Percentiles rank a stretch among this genome's conserved stretches.
These are phyloP conservation scores for Austroboletus novae-zelandiae DNA, from an alignment of 1,284 basidiomycete species.

Conservation along the genomic window DNA sequence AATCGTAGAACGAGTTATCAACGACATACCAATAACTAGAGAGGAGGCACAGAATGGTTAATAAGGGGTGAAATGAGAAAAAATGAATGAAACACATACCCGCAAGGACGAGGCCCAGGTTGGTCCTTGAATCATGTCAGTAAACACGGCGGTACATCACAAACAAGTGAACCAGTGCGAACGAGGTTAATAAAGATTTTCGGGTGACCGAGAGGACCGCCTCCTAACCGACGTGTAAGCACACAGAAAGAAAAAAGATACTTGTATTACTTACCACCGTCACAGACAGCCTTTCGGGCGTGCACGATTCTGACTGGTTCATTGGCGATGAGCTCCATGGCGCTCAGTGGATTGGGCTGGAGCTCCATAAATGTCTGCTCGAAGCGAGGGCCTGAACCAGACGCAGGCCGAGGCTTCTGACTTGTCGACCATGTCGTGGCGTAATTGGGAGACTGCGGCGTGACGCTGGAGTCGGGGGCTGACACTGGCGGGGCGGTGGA, in stretches of 20 bases:
- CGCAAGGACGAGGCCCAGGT: conserved; percentile 72
- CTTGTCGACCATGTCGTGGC: conserved; percentile 75
- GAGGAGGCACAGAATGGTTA: conserved; percentile 6
- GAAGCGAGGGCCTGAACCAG: conserved; percentile 71
- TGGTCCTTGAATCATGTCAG: conserved; percentile 54
- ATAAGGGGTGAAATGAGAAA: not conserved
- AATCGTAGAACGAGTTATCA: conserved; percentile 7
- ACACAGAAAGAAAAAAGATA: not conserved
- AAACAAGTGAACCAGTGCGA: conserved; percentile 25
- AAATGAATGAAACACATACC: conserved; percentile 50
- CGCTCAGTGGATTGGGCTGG: conserved; percentile 89
- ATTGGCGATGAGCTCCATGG: conserved; percentile 85
- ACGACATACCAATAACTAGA: conserved; percentile 77
- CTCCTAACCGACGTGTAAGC: conserved; percentile 55
- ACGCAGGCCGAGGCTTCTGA: conserved; percentile 62
- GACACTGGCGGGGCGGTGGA: conserved; percentile 33
- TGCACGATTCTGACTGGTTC: conserved; percentile 84
- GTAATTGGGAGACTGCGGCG: conserved; percentile 77
- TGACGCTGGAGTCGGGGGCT: conserved; percentile 36
- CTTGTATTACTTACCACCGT: conserved; percentile 75
- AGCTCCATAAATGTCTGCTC: conserved; percentile 87
- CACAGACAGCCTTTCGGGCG: conserved; percentile 84
- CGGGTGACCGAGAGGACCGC: conserved; percentile 94
- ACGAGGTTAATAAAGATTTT: conserved; percentile 96
- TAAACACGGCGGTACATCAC: conserved; percentile 7